A percentile compares a stretch with the other conserved stretches of the same genome.
phyloP scores from a whole-genome alignment of 2,329 filamentous ascomycete genomes.

The Colletotrichum echinochloae region DNA sequence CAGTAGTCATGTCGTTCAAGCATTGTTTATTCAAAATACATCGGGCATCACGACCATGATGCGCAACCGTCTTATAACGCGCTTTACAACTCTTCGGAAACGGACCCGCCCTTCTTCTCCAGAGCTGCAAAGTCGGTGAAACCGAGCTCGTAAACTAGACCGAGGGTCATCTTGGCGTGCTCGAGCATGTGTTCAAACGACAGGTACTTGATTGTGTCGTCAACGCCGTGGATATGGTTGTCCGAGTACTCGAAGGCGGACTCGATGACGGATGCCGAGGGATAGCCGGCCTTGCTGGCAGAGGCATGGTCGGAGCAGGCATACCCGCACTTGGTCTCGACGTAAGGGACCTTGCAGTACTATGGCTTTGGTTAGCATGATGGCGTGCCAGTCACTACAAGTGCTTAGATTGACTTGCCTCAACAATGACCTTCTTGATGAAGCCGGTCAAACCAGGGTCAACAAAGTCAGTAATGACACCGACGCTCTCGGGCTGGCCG shows the following conservation, averaged over 20 bases:
- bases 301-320: constrained; percentile 83
- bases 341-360: constrained; percentile 90
- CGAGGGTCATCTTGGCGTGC: constrained; percentile 86
- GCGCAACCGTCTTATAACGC: neutral
- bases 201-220: constrained; percentile 77
- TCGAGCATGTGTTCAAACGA: constrained; percentile 93
- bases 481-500: constrained; percentile 85
- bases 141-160: constrained; percentile 85
- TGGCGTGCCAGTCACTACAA: constrained; percentile 43
- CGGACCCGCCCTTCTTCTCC: constrained; percentile 47
- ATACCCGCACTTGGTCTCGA: constrained; percentile 90
- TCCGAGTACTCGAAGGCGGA: constrained; percentile 75
- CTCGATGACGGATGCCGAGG: constrained; percentile 82
- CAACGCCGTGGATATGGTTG: constrained; percentile 76
- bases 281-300: constrained; percentile 79
- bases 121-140: constrained; percentile 75
- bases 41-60: neutral
- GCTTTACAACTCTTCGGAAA: constrained; percentile 52
- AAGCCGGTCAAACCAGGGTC: constrained; percentile 85
- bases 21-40: constrained; percentile 6
- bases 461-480: constrained; percentile 93
- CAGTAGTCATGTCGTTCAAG: neutral
- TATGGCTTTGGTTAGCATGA: constrained; percentile 46
- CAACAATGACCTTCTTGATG: constrained; percentile 87
- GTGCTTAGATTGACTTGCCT: constrained; percentile 54